Base-by-base conservation (phyloP, 2,329 filamentous ascomycete genomes). In the Neopestalotiopsis sp. region DNA sequence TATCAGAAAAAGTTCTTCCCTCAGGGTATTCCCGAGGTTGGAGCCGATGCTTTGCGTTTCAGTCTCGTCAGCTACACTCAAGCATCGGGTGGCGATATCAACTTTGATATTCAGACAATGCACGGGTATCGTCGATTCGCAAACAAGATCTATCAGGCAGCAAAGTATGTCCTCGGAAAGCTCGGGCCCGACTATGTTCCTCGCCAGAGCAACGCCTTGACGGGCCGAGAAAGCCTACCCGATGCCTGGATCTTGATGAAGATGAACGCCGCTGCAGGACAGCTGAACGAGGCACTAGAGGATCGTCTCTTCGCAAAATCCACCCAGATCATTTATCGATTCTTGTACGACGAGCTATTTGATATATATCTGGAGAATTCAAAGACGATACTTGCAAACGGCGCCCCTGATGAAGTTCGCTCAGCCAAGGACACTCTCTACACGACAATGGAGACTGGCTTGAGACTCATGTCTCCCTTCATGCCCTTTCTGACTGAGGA, bases 1-100 rank as follows among this genome's bases (percentile, higher is more conserved):
- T 98, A 97, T 82, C 96, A 98, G 81, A 97, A 97, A 85, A 90
- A 95, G 60, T 92, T 94, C 0, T 98, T 98, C 86, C 94, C 95
- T 17, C 90, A 94, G 69, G 95, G 95, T 69, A 97, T 98, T 69
- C 95, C 95, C 20, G 93, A 98, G 81, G 97, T 94, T 74, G 95
- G 95, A 80, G 92, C 94, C 65, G 94, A 97, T 79, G 94, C 94
- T 71, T 85, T 97, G 13, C 62, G 62, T 7, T 65, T 65, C 62
- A 10, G 38, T 17, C 62, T 65, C 28, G 10, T 65, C 4, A 24
- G 10, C n/a, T 65, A 65, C 42, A 65, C 62, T 12, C 24, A 28
- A 4, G 10, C 62, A 30, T 20, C 14, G 5, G 62, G 62, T 10
- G 28, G 62, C 42, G 62, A 65, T 17, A 65, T 65, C 62, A 65